A percentile compares a stretch with the other conserved stretches of the same genome.
Conservation (phyloP, 768 basidiomycete species). For the Hericium rajendrae region DNA sequence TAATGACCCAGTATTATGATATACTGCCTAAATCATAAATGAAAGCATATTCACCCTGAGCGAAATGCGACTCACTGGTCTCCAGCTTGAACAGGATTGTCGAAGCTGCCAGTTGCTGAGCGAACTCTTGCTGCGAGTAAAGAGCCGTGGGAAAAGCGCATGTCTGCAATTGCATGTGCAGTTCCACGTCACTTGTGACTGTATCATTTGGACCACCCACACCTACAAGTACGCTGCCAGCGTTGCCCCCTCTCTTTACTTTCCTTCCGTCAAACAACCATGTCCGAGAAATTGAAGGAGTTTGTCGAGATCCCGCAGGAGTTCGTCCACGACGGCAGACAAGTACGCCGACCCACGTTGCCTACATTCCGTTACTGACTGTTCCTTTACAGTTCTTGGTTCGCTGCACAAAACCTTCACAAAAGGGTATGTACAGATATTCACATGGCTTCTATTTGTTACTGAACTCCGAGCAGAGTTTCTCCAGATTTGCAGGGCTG, state of each 20-base stretch:
- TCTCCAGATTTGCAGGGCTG: conserved; percentile 88
- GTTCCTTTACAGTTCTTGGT: conserved; percentile 69
- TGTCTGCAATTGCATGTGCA: not conserved
- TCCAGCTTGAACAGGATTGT: not conserved
- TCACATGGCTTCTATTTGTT: not conserved
- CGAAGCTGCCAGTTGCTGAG: conserved; percentile 1
- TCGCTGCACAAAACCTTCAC: conserved; percentile 95
- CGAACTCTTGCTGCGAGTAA: not conserved
- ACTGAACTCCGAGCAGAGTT: conserved; percentile 53
- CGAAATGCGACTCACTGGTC: no score
- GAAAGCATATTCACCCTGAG: no score
- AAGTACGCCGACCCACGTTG: conserved; percentile 41
- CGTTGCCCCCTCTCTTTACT: conserved; percentile 8
- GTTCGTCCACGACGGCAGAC: conserved; percentile 88
- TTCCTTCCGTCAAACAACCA: conserved; percentile 27
- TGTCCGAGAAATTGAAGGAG: conserved; percentile 88
- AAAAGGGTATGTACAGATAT: conserved; percentile 59
- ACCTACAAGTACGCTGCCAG: not conserved
- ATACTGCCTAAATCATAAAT: no score
- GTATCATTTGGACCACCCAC: no score
- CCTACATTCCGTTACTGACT: conserved; percentile 7
- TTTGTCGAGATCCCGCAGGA: conserved; percentile 87
- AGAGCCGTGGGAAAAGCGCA: not conserved
- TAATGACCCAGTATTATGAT: no score
- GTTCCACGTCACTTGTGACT: not conserved